Evolutionary conservation across 2,329 filamentous ascomycete species (phyloP).

Genomic region (Neofusicoccum cordaticola): DNA sequence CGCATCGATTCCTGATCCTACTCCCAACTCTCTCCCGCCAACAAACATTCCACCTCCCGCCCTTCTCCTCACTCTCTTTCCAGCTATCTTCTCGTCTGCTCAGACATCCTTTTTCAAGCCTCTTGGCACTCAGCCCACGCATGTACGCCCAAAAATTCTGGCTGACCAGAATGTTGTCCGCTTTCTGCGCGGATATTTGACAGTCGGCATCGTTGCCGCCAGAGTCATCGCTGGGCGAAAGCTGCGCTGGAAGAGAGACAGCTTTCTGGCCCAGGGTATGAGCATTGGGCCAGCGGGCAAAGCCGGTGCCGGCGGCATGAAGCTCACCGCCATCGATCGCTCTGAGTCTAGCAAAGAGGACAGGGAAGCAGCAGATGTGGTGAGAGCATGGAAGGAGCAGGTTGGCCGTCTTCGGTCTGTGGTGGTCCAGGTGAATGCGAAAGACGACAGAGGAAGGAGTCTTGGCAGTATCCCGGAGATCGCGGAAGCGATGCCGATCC

Average conservation of each 20-base stretch:
- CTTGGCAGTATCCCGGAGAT: conserved; percentile 64
- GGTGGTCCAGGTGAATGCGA: conserved; percentile 37
- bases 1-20: conserved; percentile 19
- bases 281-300: conserved; percentile 72
- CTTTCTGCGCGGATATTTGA: conserved; percentile 64
- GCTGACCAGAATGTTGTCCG: conserved; percentile 59
- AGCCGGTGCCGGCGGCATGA: conserved; percentile 82
- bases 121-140: conserved; percentile 56
- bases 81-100: conserved; percentile 65
- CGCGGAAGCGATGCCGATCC: conserved; percentile 64
- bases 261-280: conserved; percentile 81
- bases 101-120: conserved; percentile 64
- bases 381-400: conserved; percentile 71
- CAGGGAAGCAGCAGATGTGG: conserved; percentile 75
- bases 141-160: conserved; percentile 62
- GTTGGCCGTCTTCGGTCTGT: conserved; percentile 72
- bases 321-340: conserved; percentile 81
- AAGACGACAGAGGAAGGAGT: conserved; percentile 24
- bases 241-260: conserved; percentile 86
- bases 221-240: conserved; percentile 81
- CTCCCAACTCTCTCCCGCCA: conserved; percentile 54
- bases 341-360: conserved; percentile 79
- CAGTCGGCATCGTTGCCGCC: conserved; percentile 66
- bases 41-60: conserved; percentile 88
- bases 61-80: conserved; percentile 74